These are phyloP conservation scores for Clavariopsis aquatica DNA, from an alignment of 495 filamentous ascomycete species.

Conservation along the genomic window DNA sequence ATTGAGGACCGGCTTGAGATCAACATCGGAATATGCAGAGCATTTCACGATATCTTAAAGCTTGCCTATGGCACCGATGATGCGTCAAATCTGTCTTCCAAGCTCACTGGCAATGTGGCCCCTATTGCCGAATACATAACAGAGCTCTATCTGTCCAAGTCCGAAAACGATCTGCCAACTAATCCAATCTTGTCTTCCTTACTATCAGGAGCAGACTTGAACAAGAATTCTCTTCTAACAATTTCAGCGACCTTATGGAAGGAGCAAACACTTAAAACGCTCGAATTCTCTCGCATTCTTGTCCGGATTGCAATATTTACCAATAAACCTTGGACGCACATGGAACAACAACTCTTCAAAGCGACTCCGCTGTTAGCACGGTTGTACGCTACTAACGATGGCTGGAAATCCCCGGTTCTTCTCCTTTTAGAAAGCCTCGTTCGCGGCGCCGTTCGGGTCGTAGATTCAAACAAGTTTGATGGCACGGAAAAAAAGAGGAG, in stretches of 20 bases:
- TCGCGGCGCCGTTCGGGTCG: constrained; percentile 58
- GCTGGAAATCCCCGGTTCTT: constrained; percentile 65
- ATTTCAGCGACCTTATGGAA: constrained; percentile 58
- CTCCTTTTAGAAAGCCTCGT: constrained; percentile 74
- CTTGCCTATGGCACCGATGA: constrained; percentile 75
- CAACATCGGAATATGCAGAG: constrained; percentile 58
- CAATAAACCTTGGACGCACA: constrained; percentile 57
- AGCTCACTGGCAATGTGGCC: constrained; percentile 64
- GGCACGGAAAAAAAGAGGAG: constrained; percentile 30
- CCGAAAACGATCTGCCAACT: constrained; percentile 67
- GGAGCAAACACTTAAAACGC: constrained; percentile 61
- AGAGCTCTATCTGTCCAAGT: constrained; percentile 71
- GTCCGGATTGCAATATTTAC: constrained; percentile 68
- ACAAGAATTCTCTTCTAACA: constrained; percentile 63
- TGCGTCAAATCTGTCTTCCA: constrained; percentile 52
- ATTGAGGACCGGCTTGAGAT: constrained; percentile 66
- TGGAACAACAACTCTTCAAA: constrained; percentile 81
- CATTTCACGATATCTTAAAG: constrained; percentile 69
- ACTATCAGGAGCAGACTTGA: constrained; percentile 58
- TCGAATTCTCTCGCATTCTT: constrained; percentile 67
- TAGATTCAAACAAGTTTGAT: background rate
- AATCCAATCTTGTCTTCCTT: constrained; percentile 75
- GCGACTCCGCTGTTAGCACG: constrained; percentile 71
- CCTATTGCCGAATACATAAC: constrained; percentile 72
- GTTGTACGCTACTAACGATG: constrained; percentile 70